Conservation (phyloP, 2,329 filamentous ascomycete species). For the Alternaria hordeiaustralica region DNA sequence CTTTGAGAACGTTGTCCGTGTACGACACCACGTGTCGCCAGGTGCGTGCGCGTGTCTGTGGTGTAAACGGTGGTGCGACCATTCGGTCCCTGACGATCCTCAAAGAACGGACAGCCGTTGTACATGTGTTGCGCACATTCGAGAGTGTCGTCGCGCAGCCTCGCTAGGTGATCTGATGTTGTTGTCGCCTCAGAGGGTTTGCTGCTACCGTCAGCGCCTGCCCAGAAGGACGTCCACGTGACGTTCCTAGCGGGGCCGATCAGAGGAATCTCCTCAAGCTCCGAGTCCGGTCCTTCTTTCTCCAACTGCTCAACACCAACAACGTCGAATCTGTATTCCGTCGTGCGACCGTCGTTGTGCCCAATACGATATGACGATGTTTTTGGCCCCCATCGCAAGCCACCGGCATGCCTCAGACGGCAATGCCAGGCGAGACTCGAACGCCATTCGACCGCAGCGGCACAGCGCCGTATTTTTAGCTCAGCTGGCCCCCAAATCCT, state of each 20-base stretch:
- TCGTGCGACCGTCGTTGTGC: background rate
- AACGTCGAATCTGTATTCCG: background rate
- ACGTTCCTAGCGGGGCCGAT: background rate
- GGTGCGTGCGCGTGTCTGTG: background rate
- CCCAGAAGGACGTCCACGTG: background rate
- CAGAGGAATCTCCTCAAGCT: background rate
- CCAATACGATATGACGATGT: background rate
- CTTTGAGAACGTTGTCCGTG: background rate
- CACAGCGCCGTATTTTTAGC: conserved; percentile 26
- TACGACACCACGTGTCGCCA: background rate
- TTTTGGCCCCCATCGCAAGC: conserved; percentile 19
- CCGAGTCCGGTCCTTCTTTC: background rate
- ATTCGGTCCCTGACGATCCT: background rate
- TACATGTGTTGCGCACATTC: background rate
- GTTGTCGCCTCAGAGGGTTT: background rate
- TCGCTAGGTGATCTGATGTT: background rate
- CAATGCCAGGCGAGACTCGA: conserved; percentile 15
- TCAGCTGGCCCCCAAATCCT: conserved; percentile 8
- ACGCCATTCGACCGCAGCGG: conserved; percentile 10
- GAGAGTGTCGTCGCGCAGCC: background rate
- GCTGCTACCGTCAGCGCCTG: background rate
- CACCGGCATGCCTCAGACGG: conserved; percentile 4
- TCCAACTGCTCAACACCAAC: background rate
- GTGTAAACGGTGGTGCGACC: background rate
- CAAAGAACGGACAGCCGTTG: background rate